Evolutionary conservation across 163 green algal genomes (phyloP).

Genomic region (Scenedesmus sp.): DNA sequence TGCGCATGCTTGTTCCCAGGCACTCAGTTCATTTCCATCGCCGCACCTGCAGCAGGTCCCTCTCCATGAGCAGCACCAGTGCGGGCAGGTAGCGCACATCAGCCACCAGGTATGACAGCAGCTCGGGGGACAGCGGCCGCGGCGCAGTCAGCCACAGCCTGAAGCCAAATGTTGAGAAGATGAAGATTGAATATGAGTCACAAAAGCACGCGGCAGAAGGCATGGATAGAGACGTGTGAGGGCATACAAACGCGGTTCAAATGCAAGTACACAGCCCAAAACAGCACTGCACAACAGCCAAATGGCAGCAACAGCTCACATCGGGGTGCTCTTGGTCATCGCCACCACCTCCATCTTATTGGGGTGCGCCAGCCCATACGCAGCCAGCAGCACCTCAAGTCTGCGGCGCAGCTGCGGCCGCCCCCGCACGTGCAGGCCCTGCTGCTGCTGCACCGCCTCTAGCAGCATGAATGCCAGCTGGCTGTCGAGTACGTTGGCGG

Average conservation of each 20-base stretch:
- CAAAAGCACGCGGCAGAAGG: not conserved
- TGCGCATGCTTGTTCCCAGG: too few species aligned
- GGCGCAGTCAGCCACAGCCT: conserved; percentile 24
- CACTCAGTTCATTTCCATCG: too few species aligned
- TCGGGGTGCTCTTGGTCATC: not conserved
- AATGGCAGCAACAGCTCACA: not conserved
- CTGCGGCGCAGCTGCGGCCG: not conserved
- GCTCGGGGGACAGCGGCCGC: not conserved
- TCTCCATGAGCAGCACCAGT: conserved; percentile 42
- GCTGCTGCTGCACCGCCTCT: not conserved
- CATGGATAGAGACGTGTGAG: not conserved
- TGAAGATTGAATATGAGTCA: not conserved
- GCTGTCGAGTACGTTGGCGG: conserved; percentile 15
- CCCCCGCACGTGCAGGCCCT: not conserved
- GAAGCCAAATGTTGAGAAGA: not conserved
- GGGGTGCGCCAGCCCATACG: conserved; percentile 13
- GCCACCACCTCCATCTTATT: conserved; percentile 27
- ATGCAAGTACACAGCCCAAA: not conserved
- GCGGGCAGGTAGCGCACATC: conserved; percentile 40
- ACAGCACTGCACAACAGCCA: not conserved
- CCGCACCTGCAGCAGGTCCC: conserved; percentile 16
- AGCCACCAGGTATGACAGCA: conserved; percentile 16
- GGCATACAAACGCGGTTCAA: not conserved
- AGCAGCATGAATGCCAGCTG: conserved; percentile 11
- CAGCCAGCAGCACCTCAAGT: conserved; percentile 5